Evolutionary conservation across 495 filamentous ascomycete genomes (phyloP), one percentile per base, ranked within the genome.

Genomic region (Choiromyces venosus): DNA sequence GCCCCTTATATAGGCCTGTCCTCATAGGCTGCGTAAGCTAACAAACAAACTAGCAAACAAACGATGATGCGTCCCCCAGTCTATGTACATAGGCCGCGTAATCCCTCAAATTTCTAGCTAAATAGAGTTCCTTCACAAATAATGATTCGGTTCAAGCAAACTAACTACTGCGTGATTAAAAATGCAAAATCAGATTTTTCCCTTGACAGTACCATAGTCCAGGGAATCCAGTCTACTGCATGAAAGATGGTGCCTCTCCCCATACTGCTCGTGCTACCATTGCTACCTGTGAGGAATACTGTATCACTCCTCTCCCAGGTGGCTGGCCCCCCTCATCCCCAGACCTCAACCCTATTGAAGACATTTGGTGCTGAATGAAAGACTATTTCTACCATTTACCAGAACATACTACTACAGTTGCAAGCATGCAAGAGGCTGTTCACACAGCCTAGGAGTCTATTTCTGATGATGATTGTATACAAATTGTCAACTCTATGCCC

Each of bases 201-300:
- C n/a, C n/a, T n/a, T n/a, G n/a, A 21, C 16, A 73, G 33, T 64
- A 19, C 44, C 1, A 61, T 68, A 65, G 36, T 64, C 36, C 42
- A 38, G 46, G 69, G 37, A 8, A 9, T 1, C 64, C 65, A 38
- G 29, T 72, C 7, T 75, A 66, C 16, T 21, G 68, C 1, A 75
- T 72, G 33, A 69, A 75, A 21, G 69, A 75, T 65, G 40, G 65
- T 38, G 65, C 70, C 38, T 39, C 65, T 56, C 40, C 73, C 39
- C 40, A 75, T 61, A 6, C 39, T 33, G 65, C 69, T 37, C 46
- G 33, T 2, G 35, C 18, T 35, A 72, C 66, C 14, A 3, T 72
- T 35, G 10, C 3, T 18, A 9, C 64, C 18, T 46, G 42, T 1
- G 35, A 46, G 14, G 33, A 42, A 46, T 72, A 75, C 21, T 21